Evolutionary conservation across 805 yeast species (phyloP).

Genomic region (Torulaspora franciscae): DNA sequence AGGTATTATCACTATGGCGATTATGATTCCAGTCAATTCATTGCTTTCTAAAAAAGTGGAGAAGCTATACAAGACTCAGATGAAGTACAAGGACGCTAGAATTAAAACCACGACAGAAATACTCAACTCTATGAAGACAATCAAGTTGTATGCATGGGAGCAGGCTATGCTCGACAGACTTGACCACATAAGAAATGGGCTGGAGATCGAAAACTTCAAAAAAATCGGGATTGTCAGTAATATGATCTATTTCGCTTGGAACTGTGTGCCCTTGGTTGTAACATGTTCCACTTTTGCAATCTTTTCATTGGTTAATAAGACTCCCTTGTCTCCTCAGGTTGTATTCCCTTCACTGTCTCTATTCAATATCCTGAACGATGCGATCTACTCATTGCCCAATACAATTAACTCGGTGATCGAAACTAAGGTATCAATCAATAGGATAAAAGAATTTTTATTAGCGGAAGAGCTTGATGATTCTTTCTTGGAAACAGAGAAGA

Average conservation of each 20-base stretch:
- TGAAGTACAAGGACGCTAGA: constrained; percentile 59
- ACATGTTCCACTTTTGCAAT: constrained; percentile 56
- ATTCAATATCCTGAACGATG: constrained; percentile 53
- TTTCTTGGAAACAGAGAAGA: constrained; percentile 27
- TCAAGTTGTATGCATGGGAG: constrained; percentile 70
- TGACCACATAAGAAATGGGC: constrained; percentile 49
- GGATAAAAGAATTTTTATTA: constrained; percentile 48
- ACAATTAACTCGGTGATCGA: constrained; percentile 55
- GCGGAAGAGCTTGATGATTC: constrained; percentile 44
- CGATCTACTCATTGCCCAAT: constrained; percentile 55
- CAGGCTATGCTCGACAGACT: constrained; percentile 53
- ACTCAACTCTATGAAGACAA: constrained; percentile 53
- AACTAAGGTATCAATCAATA: constrained; percentile 51
- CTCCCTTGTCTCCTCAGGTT: constrained; percentile 59
- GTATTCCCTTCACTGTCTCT: constrained; percentile 65
- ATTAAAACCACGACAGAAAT: constrained; percentile 57
- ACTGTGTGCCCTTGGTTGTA: constrained; percentile 58
- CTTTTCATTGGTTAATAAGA: constrained; percentile 43
- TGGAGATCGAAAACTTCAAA: constrained; percentile 49
- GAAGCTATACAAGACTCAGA: constrained; percentile 47
- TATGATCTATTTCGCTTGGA: constrained; percentile 52
- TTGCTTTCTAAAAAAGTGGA: constrained; percentile 44
- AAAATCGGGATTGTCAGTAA: constrained; percentile 48
- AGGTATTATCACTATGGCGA: constrained; percentile 48
- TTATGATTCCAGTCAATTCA: constrained; percentile 58